phyloP scores from a whole-genome alignment of 192 early-diverging fungal genomes.

The Obelidium mucronatum region DNA sequence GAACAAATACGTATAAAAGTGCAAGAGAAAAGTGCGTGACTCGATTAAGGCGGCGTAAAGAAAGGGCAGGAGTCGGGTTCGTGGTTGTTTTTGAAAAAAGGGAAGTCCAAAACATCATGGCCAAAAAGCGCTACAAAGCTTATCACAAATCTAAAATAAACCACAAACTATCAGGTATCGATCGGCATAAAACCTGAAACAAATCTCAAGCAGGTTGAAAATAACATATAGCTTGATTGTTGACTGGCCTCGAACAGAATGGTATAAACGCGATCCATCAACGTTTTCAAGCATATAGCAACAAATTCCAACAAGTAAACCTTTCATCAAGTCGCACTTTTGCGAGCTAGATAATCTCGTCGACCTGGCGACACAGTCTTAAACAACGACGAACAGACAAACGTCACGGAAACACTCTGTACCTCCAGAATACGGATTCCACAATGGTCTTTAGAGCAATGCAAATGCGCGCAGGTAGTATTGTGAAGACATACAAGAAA shows the following conservation, averaged over 20 bases:
- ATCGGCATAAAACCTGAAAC: not conserved
- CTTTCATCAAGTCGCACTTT: conserved; percentile 91
- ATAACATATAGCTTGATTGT: conserved; percentile 98
- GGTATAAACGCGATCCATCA: conserved; percentile 91
- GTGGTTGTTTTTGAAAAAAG: conserved; percentile 82
- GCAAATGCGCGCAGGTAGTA: conserved; percentile 85
- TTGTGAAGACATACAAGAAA: conserved; percentile 94
- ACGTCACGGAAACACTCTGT: conserved; percentile 8
- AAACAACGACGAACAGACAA: not conserved
- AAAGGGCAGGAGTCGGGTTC: not conserved
- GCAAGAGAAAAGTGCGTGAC: conserved; percentile 77
- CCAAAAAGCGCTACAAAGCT: conserved; percentile 92
- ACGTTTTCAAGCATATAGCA: conserved; percentile 80
- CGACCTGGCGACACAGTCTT: too few relatives aligned
- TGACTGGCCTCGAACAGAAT: conserved; percentile 94
- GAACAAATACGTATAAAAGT: conserved; percentile 83
- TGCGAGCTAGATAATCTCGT: conserved; percentile 74
- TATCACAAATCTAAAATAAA: conserved; percentile 79
- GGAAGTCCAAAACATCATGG: conserved; percentile 92
- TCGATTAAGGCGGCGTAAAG: conserved; percentile 43
- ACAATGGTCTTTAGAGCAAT: conserved; percentile 67
- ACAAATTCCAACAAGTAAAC: conserved; percentile 76
- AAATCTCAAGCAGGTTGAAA: conserved; percentile 91
- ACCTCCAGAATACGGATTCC: conserved; percentile 36
- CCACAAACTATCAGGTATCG: conserved; percentile 7